A percentile compares a stretch with the other conserved stretches of the same genome.
Evolutionary conservation across 768 basidiomycete species (phyloP).

Genomic region (Grammothele lineata): DNA sequence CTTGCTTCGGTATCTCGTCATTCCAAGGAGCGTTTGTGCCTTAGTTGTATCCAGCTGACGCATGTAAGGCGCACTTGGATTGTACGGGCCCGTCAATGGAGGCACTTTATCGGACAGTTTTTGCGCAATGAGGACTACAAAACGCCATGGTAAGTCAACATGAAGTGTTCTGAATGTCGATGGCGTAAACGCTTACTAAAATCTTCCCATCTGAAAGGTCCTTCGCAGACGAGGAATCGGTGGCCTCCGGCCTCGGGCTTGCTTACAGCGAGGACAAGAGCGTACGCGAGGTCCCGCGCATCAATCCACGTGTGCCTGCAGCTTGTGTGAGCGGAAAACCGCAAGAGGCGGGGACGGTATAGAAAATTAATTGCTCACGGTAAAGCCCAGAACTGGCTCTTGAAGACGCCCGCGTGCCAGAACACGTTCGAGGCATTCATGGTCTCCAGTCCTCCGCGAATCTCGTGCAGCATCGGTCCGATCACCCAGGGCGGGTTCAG

Average conservation of each 20-base stretch:
- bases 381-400: no score
- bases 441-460: slow-evolving; percentile 22
- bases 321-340: no score
- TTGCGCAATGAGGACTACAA: no score
- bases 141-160: no score
- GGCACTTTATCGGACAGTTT: not conserved
- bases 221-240: slow-evolving; percentile 30
- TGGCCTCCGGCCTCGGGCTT: slow-evolving; percentile 31
- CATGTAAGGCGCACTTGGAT: slow-evolving; percentile 1
- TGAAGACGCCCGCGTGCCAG: slow-evolving; percentile 6
- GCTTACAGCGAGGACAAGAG: slow-evolving; percentile 25
- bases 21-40: slow-evolving; percentile 33
- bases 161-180: no score
- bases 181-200: not conserved
- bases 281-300: slow-evolving; percentile 30
- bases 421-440: slow-evolving; percentile 30
- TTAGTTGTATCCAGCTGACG: slow-evolving; percentile 31
- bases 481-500: slow-evolving; percentile 45
- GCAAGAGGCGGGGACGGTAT: no score
- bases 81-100: not conserved
- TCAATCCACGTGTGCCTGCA: slow-evolving; percentile 24
- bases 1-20: slow-evolving; percentile 33
- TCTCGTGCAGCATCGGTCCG: slow-evolving; percentile 25
- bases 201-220: slow-evolving; percentile 10
- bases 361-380: no score